Evolutionary conservation across 2,329 filamentous ascomycete species (phyloP).

Genomic region (Aspergillus sp.): DNA sequence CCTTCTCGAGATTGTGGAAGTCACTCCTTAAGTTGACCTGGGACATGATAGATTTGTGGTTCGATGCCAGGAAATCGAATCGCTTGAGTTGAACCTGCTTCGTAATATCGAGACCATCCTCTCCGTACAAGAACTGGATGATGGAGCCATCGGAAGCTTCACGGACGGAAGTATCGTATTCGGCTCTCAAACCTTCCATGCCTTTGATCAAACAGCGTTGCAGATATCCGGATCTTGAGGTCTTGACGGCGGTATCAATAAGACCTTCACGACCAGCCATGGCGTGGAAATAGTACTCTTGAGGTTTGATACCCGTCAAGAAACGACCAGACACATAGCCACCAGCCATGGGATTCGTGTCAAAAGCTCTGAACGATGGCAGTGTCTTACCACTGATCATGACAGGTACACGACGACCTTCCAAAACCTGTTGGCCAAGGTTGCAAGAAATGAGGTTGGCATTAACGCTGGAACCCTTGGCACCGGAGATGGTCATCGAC

Average conservation of each 20-base stretch:
- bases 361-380: slow-evolving; percentile 89
- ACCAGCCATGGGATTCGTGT: slow-evolving; percentile 83
- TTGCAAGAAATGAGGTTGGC: slow-evolving; percentile 98
- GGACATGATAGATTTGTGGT: slow-evolving; percentile 76
- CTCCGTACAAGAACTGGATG: slow-evolving; percentile 93
- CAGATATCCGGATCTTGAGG: slow-evolving; percentile 91
- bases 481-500: slow-evolving; percentile 94
- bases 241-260: slow-evolving; percentile 98
- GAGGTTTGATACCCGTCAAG: slow-evolving; percentile 93
- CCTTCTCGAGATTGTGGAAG: slow-evolving; percentile 59
- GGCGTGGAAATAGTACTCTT: slow-evolving; percentile 99
- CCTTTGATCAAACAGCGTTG: slow-evolving; percentile 98
- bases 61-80: slow-evolving; percentile 86
- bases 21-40: slow-evolving; percentile 67
- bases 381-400: slow-evolving; percentile 98
- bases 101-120: slow-evolving; percentile 90
- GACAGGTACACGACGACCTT: slow-evolving; percentile 88
- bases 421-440: slow-evolving; percentile 91
- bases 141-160: slow-evolving; percentile 85
- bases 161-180: slow-evolving; percentile 91
- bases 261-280: slow-evolving; percentile 98
- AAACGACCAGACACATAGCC: slow-evolving; percentile 95
- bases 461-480: slow-evolving; percentile 90
- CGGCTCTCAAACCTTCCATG: slow-evolving; percentile 89
- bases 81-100: slow-evolving; percentile 90